Conservation (phyloP, 225 moss, liverwort and hornwort genomes). For the Neckera pumila region DNA sequence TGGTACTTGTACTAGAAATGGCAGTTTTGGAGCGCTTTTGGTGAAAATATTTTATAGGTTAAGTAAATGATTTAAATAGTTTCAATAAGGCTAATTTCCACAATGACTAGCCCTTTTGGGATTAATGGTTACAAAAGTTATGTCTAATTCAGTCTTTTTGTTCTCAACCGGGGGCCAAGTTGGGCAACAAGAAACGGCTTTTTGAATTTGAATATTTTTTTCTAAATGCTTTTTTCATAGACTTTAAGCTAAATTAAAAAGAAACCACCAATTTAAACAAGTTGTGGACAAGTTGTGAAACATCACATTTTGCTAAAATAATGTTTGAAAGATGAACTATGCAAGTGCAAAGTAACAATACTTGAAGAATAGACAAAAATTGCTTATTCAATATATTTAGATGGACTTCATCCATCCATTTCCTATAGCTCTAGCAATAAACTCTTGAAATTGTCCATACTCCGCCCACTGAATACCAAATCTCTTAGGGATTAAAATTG, state of each 20-base stretch:
- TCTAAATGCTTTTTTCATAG: neutral
- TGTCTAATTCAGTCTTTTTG: neutral
- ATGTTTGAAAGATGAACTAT: neutral
- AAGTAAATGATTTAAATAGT: fast-evolving
- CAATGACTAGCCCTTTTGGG: fast-evolving
- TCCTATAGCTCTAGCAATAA: fast-evolving
- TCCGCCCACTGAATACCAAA: neutral
- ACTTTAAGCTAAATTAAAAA: neutral
- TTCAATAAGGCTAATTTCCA: neutral
- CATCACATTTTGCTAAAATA: neutral
- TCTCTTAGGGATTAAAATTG: neutral
- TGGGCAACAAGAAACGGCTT: fast-evolving
- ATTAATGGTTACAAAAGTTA: neutral
- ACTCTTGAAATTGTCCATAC: neutral
- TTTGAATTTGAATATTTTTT: neutral
- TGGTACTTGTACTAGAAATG: no score
- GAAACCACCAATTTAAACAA: no score
- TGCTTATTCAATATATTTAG: neutral
- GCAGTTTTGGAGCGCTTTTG: no score
- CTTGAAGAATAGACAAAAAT: neutral
- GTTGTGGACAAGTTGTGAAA: neutral
- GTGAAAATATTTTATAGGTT: no score
- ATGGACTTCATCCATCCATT: neutral
- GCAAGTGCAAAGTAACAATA: neutral
- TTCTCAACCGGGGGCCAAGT: fast-evolving